Conservation (phyloP, 768 basidiomycete genomes). For the Russula abietina region DNA sequence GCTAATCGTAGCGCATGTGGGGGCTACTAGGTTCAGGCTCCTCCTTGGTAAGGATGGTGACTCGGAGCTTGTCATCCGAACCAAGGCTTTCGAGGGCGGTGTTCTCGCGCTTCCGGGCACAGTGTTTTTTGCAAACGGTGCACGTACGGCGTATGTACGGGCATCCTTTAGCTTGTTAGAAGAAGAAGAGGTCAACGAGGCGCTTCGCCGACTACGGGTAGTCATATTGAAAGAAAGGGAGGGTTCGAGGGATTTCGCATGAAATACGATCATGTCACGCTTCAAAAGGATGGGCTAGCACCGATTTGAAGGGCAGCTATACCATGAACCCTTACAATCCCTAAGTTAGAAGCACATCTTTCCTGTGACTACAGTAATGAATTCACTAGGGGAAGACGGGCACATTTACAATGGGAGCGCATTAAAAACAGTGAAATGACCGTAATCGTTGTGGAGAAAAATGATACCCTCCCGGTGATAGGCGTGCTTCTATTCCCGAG, state of each 20-base stretch:
- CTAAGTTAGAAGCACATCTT: background rate
- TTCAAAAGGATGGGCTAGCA: background rate
- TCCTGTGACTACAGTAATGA: background rate
- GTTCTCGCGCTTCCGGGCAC: conserved; percentile 88
- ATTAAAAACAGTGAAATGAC: background rate
- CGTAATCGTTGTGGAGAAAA: background rate
- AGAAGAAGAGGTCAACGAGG: conserved; percentile 68
- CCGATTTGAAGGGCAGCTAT: background rate
- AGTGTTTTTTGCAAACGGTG: conserved; percentile 69
- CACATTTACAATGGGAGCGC: background rate
- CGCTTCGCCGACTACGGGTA: conserved; percentile 49
- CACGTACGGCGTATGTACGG: conserved; percentile 68
- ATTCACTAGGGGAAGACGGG: background rate
- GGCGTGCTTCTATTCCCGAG: conserved; percentile 46
- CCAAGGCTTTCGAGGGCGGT: conserved; percentile 69
- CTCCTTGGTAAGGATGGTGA: conserved; percentile 46
- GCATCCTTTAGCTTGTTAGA: conserved; percentile 72
- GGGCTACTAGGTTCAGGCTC: conserved; percentile 60
- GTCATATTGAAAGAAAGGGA: conserved; percentile 26
- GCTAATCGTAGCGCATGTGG: background rate
- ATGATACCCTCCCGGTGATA: background rate
- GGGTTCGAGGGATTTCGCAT: background rate
- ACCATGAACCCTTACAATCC: background rate
- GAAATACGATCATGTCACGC: background rate
- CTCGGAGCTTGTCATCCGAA: conserved; percentile 65